phyloP scores from a whole-genome alignment of 2,329 filamentous ascomycete species.

The Sporothrix variecibatus region DNA sequence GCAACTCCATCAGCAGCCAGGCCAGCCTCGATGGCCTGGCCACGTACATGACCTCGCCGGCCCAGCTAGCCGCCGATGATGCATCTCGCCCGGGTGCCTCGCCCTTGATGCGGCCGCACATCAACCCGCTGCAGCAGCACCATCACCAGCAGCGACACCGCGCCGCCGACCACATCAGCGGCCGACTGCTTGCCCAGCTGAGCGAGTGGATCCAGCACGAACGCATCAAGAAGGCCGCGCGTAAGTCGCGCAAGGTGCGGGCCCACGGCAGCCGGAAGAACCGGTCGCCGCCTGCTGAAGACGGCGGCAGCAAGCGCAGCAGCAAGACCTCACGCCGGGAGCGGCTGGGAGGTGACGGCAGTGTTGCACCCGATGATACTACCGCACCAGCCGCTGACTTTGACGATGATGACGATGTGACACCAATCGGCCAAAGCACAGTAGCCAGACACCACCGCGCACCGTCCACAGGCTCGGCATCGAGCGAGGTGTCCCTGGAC shows the following conservation, averaged over 20 bases:
- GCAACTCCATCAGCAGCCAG: slow-evolving; percentile 47
- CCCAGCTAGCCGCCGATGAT: slow-evolving; percentile 36
- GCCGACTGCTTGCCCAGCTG: slow-evolving; percentile 71
- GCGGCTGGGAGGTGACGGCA: not conserved
- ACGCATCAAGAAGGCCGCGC: slow-evolving; percentile 63
- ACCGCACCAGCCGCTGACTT: not conserved
- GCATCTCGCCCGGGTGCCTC: slow-evolving; percentile 12
- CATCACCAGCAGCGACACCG: slow-evolving; percentile 44
- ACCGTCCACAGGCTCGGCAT: slow-evolving; percentile 65
- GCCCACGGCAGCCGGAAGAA: slow-evolving; percentile 44
- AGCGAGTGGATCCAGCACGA: slow-evolving; percentile 83
- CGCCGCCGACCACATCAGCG: slow-evolving; percentile 43
- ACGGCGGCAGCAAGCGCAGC: slow-evolving; percentile 28
- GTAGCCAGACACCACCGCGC: slow-evolving; percentile 41
- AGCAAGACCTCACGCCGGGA: slow-evolving; percentile 38
- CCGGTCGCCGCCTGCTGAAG: slow-evolving; percentile 40
- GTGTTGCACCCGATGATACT: not conserved
- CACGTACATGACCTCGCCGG: slow-evolving; percentile 33
- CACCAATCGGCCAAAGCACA: slow-evolving; percentile 31
- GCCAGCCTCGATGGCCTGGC: slow-evolving; percentile 40
- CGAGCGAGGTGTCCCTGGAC: slow-evolving; percentile 73
- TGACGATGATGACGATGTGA: slow-evolving; percentile 8
- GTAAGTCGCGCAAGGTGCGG: slow-evolving; percentile 49
- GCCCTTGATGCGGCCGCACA: slow-evolving; percentile 26
- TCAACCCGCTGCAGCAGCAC: slow-evolving; percentile 36